A percentile compares a stretch with the other conserved stretches of the same genome.
These are phyloP conservation scores for Ustilago bromivora DNA, from an alignment of 1,284 basidiomycete species.

Conservation along the genomic window DNA sequence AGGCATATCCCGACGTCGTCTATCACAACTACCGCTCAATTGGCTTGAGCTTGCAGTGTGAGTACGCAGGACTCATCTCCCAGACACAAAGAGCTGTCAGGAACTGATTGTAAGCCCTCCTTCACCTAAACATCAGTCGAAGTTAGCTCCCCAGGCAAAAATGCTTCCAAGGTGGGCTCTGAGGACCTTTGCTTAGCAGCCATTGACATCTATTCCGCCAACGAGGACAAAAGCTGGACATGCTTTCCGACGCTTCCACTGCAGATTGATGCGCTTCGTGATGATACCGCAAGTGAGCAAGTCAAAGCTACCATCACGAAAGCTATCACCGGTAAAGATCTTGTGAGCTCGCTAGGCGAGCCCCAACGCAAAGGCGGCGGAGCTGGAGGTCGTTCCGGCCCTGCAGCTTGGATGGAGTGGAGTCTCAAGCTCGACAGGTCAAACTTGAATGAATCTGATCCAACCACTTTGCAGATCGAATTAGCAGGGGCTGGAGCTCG, in stretches of 20 bases:
- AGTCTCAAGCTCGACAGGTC: not conserved
- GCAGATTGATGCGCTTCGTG: not conserved
- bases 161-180: conserved; percentile 16
- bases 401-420: conserved; percentile 52
- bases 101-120: not conserved
- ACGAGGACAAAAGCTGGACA: conserved; percentile 28
- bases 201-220: conserved; percentile 39
- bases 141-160: not conserved
- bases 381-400: conserved; percentile 30
- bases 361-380: conserved; percentile 45
- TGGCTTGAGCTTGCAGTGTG: conserved; percentile 45
- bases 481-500: conserved; percentile 35
- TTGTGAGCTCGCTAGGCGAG: conserved; percentile 35
- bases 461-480: conserved; percentile 30
- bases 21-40: conserved; percentile 35
- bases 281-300: not conserved
- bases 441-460: not conserved
- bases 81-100: not conserved
- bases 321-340: conserved; percentile 29
- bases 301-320: conserved; percentile 8
- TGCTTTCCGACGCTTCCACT: conserved; percentile 28
- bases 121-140: conserved; percentile 14
- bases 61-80: conserved; percentile 1
- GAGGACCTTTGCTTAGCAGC: conserved; percentile 21
- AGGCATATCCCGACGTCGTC: conserved; percentile 35